A percentile compares a stretch with the other conserved stretches of the same genome.
Conservation (phyloP, 2,329 filamentous ascomycete genomes). For the Colletotrichum euphorbiae region DNA sequence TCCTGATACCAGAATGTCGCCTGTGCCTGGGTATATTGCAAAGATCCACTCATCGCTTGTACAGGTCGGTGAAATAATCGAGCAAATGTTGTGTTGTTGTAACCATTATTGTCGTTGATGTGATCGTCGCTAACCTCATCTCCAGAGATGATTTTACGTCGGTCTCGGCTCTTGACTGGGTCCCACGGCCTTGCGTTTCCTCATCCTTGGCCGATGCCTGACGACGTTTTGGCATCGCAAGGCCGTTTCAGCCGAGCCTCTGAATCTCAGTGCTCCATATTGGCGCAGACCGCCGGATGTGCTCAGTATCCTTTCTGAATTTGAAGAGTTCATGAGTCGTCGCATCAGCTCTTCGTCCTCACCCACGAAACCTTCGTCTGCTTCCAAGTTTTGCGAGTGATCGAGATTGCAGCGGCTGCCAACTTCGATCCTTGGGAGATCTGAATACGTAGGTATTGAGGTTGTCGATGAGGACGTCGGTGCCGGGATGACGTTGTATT, state of each 20-base stretch:
- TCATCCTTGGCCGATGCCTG: conserved; percentile 36
- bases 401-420: conserved; percentile 3
- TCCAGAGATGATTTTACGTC: neutral
- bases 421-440: conserved; percentile 10
- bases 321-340: neutral
- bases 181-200: conserved; percentile 28
- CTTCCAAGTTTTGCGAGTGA: neutral
- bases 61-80: conserved; percentile 7
- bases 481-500: conserved; percentile 21
- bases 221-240: conserved; percentile 35
- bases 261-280: conserved; percentile 26
- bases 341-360: conserved; percentile 26
- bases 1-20: neutral
- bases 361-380: conserved; percentile 36
- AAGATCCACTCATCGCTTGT: neutral
- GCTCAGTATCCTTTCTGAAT: conserved; percentile 4
- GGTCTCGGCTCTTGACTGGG: conserved; percentile 9
- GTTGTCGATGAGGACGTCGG: neutral
- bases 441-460: neutral
- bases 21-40: conserved; percentile 26
- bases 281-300: neutral
- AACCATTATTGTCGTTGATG: neutral
- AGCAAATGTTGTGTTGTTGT: neutral
- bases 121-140: neutral
- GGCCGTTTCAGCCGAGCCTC: conserved; percentile 33